Evolutionary conservation across 768 basidiomycete species (phyloP), one percentile per base, ranked within the genome.

Genomic region (Podaxis sp.): DNA sequence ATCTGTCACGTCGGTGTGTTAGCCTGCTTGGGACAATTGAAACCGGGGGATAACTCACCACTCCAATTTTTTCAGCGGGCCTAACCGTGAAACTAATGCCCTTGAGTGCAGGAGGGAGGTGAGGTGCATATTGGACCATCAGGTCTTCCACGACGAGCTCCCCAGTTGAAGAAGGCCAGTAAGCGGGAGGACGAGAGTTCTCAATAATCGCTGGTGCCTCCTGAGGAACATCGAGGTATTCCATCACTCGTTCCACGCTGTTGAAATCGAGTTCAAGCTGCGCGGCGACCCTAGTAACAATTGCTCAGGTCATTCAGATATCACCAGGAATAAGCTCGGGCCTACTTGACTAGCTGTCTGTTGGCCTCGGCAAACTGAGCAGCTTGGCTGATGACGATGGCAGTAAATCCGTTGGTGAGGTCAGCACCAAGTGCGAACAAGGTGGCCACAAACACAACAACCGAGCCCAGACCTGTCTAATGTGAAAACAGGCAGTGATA

Each of bases 221-320:
- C 70, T 89, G 86, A 1, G 83, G 81, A 7, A 89, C 80, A 38
- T 83, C 81, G 19, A 90, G 76, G 68, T 90, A 90, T 71, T 90
- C 89, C 15, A 84, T 80, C 24, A 90, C 85, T 61, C 90, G 84
- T 67, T 91, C 89, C 1, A 90, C 84, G 41, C 87, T 85, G 67
- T 89, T 90, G 72, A 89, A 90, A 66, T 90, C 87, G 12, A 90
- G 79, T 69, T 90, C 89, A 1, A 90, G 71, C 66, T 89, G 87
- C 2, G 88, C 89, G 52, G 83, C 81, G 8, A 90, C 87, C 66
- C 85, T 85, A 63, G 7, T 40, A 54, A 56, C 36, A 13, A 29
- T 43, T 57, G 66, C 17, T 46, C 17, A 36, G 22, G 27, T 22
- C n/a, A 19, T 38, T 3, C 36, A 47, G 61, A 43, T 2, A 59